phyloP scores from a whole-genome alignment of 2,329 filamentous ascomycete species.

The Hymenoscyphus repandus region DNA sequence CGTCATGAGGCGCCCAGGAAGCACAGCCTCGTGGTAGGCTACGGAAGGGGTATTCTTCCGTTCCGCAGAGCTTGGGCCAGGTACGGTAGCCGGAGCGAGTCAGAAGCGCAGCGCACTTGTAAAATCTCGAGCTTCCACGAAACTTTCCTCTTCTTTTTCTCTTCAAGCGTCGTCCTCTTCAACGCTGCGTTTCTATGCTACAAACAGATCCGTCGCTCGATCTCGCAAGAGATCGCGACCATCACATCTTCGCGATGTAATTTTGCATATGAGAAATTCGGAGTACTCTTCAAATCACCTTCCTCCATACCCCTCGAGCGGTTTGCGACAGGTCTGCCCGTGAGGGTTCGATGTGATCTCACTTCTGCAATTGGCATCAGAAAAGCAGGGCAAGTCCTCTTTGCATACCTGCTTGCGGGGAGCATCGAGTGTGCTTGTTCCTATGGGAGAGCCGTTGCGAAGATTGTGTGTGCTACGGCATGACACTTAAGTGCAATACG shows the following conservation, averaged over 20 bases:
- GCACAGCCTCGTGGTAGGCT: background rate
- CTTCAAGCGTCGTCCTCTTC: slow-evolving; percentile 74
- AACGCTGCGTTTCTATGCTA: slow-evolving; percentile 97
- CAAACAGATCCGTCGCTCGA: slow-evolving; percentile 53
- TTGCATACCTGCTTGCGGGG: slow-evolving; percentile 31
- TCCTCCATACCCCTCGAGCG: slow-evolving; percentile 38
- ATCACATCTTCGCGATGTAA: slow-evolving; percentile 22
- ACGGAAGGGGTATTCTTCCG: background rate
- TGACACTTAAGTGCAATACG: slow-evolving; percentile 95
- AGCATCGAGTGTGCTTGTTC: slow-evolving; percentile 41
- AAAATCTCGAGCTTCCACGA: background rate
- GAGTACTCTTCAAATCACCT: slow-evolving; percentile 78
- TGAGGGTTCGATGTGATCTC: slow-evolving; percentile 78
- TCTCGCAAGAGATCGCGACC: slow-evolving; percentile 27
- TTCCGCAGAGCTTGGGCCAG: background rate
- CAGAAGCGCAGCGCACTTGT: background rate
- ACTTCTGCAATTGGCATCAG: slow-evolving; percentile 89
- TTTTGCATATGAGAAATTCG: slow-evolving; percentile 93
- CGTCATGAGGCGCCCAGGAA: background rate
- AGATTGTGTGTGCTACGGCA: slow-evolving; percentile 69
- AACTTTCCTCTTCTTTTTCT: slow-evolving; percentile 32
- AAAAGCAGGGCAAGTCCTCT: slow-evolving; percentile 62
- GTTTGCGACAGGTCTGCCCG: slow-evolving; percentile 60
- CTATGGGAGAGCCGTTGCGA: slow-evolving; percentile 92
- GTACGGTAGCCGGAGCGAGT: background rate